These are phyloP conservation scores for Aspergillus novofumigatus DNA, from an alignment of 2,329 filamentous ascomycete species.

Conservation along the genomic window DNA sequence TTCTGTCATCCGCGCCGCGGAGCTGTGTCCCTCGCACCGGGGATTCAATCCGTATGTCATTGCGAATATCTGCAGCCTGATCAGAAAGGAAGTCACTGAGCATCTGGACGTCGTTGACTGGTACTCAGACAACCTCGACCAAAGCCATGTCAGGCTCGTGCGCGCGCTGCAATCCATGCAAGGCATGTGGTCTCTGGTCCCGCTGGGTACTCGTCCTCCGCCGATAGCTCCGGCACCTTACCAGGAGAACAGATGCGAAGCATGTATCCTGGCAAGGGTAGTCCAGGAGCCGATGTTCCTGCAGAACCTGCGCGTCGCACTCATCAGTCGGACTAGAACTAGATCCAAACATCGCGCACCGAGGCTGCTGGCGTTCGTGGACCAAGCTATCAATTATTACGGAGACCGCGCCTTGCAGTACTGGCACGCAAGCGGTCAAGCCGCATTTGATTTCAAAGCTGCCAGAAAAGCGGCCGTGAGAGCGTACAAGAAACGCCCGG, in stretches of 20 bases:
- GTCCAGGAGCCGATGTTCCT: slow-evolving; percentile 21
- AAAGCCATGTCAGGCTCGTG: slow-evolving; percentile 11
- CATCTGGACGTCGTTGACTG: slow-evolving; percentile 18
- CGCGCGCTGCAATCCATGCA: slow-evolving; percentile 22
- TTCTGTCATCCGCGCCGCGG: slow-evolving; percentile 12
- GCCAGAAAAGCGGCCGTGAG: slow-evolving; percentile 16
- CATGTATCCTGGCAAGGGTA: slow-evolving; percentile 35
- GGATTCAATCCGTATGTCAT: slow-evolving; percentile 23
- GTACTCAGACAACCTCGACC: slow-evolving; percentile 12
- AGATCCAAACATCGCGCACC: slow-evolving; percentile 18
- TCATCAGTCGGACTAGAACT: slow-evolving; percentile 30
- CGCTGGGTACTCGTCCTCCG: neutral
- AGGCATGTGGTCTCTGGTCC: slow-evolving; percentile 29
- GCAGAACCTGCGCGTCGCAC: slow-evolving; percentile 25
- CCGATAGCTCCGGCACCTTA: slow-evolving; percentile 17
- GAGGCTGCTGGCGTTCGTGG: slow-evolving; percentile 26
- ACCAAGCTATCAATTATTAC: slow-evolving; percentile 23
- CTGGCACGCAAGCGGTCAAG: slow-evolving; percentile 12
- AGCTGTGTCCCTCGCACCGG: slow-evolving; percentile 20
- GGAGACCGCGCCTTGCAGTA: slow-evolving; percentile 4
- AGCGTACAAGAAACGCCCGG: slow-evolving; percentile 10
- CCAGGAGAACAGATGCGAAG: slow-evolving; percentile 34
- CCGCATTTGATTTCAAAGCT: slow-evolving; percentile 12
- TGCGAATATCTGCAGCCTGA: slow-evolving; percentile 13
- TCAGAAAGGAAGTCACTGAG: slow-evolving; percentile 22